phyloP scores from a whole-genome alignment of 495 filamentous ascomycete species.

The Tuber aestivum region DNA sequence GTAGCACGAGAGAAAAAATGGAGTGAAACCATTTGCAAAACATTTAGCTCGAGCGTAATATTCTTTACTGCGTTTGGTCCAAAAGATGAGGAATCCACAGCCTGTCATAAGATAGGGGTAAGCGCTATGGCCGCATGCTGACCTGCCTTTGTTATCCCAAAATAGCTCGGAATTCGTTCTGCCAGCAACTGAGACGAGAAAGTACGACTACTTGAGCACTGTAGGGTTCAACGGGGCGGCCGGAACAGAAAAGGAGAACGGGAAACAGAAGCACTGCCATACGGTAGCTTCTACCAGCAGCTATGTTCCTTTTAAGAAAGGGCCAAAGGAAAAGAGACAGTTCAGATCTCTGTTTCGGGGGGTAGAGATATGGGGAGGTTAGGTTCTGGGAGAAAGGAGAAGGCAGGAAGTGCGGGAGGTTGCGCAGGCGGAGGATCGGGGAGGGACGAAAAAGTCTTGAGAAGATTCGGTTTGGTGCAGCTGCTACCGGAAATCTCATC shows the following conservation, averaged over 20 bases:
- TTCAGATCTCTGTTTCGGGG: background rate
- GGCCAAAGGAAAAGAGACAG: background rate
- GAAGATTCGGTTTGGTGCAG: background rate
- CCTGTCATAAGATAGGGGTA: background rate
- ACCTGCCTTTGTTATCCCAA: background rate
- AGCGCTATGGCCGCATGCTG: background rate
- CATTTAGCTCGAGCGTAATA: background rate
- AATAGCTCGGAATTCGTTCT: background rate
- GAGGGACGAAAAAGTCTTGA: background rate
- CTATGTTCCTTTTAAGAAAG: background rate
- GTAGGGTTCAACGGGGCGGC: background rate
- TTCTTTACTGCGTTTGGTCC: background rate
- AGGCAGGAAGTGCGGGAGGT: background rate
- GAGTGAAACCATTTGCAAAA: background rate
- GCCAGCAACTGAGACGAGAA: background rate
- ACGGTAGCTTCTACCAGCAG: background rate
- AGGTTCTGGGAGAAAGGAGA: background rate
- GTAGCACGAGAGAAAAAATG: background rate
- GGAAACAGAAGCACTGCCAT: background rate
- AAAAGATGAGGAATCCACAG: background rate
- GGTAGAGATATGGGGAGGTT: background rate
- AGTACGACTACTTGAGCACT: too few relatives aligned
- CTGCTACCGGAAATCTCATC: background rate
- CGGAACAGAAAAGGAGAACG: slow-evolving; percentile 3
- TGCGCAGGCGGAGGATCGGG: background rate